These are phyloP conservation scores for Candida ipomoeae DNA, from an alignment of 805 yeast genomes.

Conservation along the genomic window DNA sequence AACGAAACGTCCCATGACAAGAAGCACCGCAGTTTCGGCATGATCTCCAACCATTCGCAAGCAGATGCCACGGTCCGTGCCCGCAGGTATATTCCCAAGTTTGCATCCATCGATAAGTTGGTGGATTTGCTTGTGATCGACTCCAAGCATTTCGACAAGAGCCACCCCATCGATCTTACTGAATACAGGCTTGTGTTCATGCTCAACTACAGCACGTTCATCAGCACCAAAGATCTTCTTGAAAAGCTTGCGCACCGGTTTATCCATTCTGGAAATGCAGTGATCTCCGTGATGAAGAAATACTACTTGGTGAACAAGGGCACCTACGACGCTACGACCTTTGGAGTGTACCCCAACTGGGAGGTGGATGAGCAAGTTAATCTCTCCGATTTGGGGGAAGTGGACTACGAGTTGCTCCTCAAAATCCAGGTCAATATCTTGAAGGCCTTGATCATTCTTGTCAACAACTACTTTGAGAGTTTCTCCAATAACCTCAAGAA, in stretches of 20 bases:
- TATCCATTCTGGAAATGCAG: slow-evolving; percentile 42
- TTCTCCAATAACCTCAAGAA: slow-evolving; percentile 65
- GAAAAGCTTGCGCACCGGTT: slow-evolving; percentile 40
- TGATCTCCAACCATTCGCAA: slow-evolving; percentile 16
- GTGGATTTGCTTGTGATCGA: slow-evolving; percentile 74
- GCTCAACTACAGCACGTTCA: slow-evolving; percentile 38
- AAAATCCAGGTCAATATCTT: slow-evolving; percentile 79
- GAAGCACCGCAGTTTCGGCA: slow-evolving; percentile 20
- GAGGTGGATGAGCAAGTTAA: slow-evolving; percentile 34
- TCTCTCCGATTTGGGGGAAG: slow-evolving; percentile 40
- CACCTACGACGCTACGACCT: slow-evolving; percentile 10
- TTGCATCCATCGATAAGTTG: slow-evolving; percentile 68
- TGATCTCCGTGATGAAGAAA: slow-evolving; percentile 40
- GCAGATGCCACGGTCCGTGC: neutral
- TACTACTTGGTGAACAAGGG: slow-evolving; percentile 16
- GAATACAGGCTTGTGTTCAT: slow-evolving; percentile 42
- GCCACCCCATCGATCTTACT: slow-evolving; percentile 31
- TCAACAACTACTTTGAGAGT: slow-evolving; percentile 69
- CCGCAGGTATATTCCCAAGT: slow-evolving; percentile 30
- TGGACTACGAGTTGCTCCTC: slow-evolving; percentile 64
- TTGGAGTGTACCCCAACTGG: slow-evolving; percentile 57
- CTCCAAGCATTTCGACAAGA: slow-evolving; percentile 53
- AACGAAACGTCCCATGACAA: slow-evolving; percentile 11
- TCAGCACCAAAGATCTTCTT: slow-evolving; percentile 36
- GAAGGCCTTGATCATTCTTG: slow-evolving; percentile 68